phyloP scores from a whole-genome alignment of 2,329 filamentous ascomycete genomes.

The Trichophyton benhamiae region DNA sequence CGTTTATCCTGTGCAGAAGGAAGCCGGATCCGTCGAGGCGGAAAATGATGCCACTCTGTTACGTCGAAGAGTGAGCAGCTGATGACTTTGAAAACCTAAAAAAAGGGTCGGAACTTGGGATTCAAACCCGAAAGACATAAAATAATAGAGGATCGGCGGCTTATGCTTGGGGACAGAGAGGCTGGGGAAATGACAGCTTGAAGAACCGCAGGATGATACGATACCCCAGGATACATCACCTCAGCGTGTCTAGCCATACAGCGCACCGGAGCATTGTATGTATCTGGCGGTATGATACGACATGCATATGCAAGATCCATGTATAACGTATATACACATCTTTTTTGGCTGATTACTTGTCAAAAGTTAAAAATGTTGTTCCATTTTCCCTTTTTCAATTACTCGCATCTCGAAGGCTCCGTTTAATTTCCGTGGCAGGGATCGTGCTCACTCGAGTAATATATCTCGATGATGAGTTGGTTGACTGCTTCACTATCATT shows the following conservation, averaged over 20 bases:
- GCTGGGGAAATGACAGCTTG: slow-evolving; percentile 1
- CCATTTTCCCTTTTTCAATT: background rate
- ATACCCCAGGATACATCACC: background rate
- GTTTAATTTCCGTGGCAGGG: slow-evolving; percentile 4
- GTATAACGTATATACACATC: background rate
- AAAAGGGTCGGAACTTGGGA: background rate
- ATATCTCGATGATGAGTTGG: background rate
- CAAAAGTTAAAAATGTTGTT: background rate
- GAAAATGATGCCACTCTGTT: background rate
- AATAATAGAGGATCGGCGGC: background rate
- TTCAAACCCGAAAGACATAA: background rate
- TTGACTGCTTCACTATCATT: background rate
- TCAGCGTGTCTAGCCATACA: background rate
- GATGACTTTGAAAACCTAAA: background rate
- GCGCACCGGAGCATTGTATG: background rate
- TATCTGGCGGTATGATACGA: background rate
- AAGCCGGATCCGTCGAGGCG: background rate
- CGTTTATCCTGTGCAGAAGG: background rate
- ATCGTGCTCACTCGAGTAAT: background rate
- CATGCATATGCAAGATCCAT: background rate
- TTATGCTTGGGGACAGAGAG: background rate
- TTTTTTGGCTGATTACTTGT: background rate
- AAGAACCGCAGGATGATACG: background rate
- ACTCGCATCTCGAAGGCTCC: slow-evolving; percentile 4
- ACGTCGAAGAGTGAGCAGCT: background rate